Base-by-base conservation (phyloP, 352 stramenopile species). In the Phytophthora foliorum region DNA sequence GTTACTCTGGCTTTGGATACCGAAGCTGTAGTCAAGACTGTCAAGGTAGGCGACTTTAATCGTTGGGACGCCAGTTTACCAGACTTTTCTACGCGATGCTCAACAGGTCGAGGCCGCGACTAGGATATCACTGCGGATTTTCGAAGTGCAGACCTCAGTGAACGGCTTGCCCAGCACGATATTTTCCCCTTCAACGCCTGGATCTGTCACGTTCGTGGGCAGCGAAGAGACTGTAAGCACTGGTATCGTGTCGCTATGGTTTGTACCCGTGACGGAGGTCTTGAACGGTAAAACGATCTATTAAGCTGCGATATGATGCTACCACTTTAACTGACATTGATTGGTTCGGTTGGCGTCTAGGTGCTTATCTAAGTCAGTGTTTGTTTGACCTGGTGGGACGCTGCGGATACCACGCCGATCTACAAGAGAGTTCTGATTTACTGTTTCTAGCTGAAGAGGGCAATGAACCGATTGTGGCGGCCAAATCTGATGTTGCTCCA, bases 381-480 rank as follows among this genome's bases (percentile, higher is more conserved):
- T 50, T 55, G 14, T 77, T 75, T 44, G 66, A 74, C 36, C 48
- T 62, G 14, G 74, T 61, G 45, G 75, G 58, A 4, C 68, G 66
- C 8, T 81, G 73, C 24, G 68, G 75, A n/a, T 83, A 72, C 6
- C 54, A 79, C 19, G 72, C 63, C 5, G 73, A 83, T 50, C 48
- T 83, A 32, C 55, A 53, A 24, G 8, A 25, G 17, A 59, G 24
- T 22, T 52, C 54, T 1, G 50, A 56, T 17, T 19, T 75, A 29
- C 22, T 81, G 6, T 81, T 81, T 44, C 54, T 75, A 19, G 54
- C 62, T n/a, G 75, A 79, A 31, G 62, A 75, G 11, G 36, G 44
- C 4, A 65, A 46, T 22, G 65, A 74, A 22, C 44, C 6, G 9
- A 69, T 69, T 56, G 38, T 74, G 13, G 38, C 45, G 44, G 65